These are phyloP conservation scores for Yarrowia hollandica DNA, from an alignment of 805 yeast genomes.

Conservation along the genomic window DNA sequence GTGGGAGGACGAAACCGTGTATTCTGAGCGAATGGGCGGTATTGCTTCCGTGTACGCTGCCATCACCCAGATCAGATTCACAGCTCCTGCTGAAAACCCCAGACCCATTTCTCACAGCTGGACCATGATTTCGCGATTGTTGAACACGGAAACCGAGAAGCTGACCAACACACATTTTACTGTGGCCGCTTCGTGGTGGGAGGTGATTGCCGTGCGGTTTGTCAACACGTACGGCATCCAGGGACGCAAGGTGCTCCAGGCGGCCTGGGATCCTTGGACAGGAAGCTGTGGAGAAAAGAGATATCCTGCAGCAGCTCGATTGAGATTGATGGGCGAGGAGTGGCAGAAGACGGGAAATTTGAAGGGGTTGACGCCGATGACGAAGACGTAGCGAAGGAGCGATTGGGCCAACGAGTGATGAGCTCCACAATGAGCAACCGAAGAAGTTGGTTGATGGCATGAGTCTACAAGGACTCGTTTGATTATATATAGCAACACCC, in stretches of 20 bases:
- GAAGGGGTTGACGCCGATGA: conserved; percentile 32
- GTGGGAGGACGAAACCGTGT: conserved; percentile 58
- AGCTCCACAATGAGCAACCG: too few species aligned
- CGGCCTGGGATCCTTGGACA: conserved; percentile 56
- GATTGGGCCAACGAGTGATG: too few species aligned
- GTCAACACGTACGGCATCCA: conserved; percentile 63
- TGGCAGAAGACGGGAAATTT: conserved; percentile 55
- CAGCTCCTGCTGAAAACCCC: conserved; percentile 43
- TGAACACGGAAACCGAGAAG: conserved; percentile 53
- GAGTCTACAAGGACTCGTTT: too few species aligned
- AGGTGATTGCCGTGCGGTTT: conserved; percentile 65
- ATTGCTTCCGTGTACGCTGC: conserved; percentile 79
- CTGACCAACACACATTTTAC: conserved; percentile 70
- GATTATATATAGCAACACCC: too few species aligned
- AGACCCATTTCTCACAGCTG: conserved; percentile 61
- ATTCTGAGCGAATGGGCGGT: conserved; percentile 86
- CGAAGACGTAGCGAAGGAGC: background rate
- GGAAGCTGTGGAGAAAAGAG: conserved; percentile 50
- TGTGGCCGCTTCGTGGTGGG: conserved; percentile 88
- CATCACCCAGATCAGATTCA: conserved; percentile 54
- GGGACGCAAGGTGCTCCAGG: conserved; percentile 58
- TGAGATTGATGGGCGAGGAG: conserved; percentile 77
- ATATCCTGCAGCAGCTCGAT: conserved; percentile 76
- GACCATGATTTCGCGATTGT: conserved; percentile 68
- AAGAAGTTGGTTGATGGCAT: too few species aligned